Evolutionary conservation across 2,329 filamentous ascomycete genomes (phyloP).

Genomic region (Xylaria sp.): DNA sequence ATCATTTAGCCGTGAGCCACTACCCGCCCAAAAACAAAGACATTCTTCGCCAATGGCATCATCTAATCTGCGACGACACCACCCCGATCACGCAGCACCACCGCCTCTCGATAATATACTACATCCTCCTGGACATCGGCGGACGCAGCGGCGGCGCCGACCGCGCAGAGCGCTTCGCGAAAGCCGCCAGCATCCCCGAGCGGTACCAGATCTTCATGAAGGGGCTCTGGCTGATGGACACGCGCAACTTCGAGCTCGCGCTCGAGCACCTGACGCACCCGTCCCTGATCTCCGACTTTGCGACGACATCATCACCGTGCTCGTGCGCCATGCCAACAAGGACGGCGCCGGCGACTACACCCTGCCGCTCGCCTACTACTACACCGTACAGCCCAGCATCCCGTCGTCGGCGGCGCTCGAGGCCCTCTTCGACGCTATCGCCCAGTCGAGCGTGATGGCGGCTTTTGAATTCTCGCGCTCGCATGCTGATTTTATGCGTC

Average conservation of each 20-base stretch:
- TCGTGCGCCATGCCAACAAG: constrained; percentile 66
- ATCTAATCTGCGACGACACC: constrained; percentile 67
- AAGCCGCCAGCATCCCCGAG: constrained; percentile 68
- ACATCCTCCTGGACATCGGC: constrained; percentile 78
- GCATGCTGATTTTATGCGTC: constrained; percentile 65
- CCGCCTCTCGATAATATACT: constrained; percentile 84
- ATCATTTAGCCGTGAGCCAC: constrained; percentile 56
- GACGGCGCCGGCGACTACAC: constrained; percentile 66
- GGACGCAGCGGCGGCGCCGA: constrained; percentile 47
- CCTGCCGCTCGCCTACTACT: constrained; percentile 78
- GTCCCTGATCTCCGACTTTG: constrained; percentile 78
- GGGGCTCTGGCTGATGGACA: constrained; percentile 82
- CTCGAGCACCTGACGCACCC: constrained; percentile 80
- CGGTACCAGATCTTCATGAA: constrained; percentile 83
- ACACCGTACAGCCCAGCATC: constrained; percentile 76
- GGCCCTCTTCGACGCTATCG: constrained; percentile 72
- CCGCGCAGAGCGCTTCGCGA: constrained; percentile 61
- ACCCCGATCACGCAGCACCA: constrained; percentile 70
- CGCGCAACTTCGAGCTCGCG: constrained; percentile 70
- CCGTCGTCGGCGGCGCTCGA: constrained; percentile 65
- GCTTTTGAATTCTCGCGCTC: constrained; percentile 75
- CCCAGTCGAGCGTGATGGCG: constrained; percentile 70
- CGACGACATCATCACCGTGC: constrained; percentile 79
- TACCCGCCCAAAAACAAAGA: constrained; percentile 77
- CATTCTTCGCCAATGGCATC: constrained; percentile 71